Evolutionary conservation across 768 basidiomycete species (phyloP).

Genomic region (Hemileccinum rubropunctum): DNA sequence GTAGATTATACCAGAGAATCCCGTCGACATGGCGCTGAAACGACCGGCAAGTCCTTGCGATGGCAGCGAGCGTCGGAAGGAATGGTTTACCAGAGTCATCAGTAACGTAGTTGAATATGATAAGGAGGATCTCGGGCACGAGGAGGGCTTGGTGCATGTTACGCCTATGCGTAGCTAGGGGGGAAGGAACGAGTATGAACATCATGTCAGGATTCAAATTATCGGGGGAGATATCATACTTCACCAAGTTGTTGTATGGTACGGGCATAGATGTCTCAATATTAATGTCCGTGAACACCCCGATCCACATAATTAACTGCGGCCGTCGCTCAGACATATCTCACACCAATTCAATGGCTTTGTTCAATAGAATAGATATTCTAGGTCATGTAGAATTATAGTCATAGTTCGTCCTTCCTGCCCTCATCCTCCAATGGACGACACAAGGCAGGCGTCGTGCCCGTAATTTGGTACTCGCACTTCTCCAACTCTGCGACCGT

Average conservation of each 20-base stretch:
- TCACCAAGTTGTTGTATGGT: too few species aligned
- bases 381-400: constrained; percentile 16
- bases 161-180: not conserved
- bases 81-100: constrained; percentile 14
- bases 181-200: not conserved
- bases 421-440: constrained; percentile 36
- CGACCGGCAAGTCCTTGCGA: constrained; percentile 27
- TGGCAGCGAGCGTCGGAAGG: constrained; percentile 18
- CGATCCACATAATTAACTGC: not conserved
- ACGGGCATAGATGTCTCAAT: not conserved
- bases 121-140: constrained; percentile 23
- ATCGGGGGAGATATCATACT: not conserved
- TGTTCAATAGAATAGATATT: constrained; percentile 2
- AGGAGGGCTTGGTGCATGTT: constrained; percentile 16
- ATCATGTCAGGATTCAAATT: not conserved
- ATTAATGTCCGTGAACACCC: not conserved
- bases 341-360: not conserved
- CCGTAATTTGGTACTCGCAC: constrained; percentile 90
- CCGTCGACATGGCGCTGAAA: constrained; percentile 21
- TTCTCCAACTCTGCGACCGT: constrained; percentile 89
- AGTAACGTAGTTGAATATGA: constrained; percentile 18
- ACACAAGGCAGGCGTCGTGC: constrained; percentile 84
- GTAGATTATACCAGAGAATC: constrained; percentile 22
- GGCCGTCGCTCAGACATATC: too few species aligned
- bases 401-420: constrained; percentile 31